These are phyloP conservation scores for Mycocentrospora acerina DNA, from an alignment of 2,329 filamentous ascomycete species.

Conservation along the genomic window DNA sequence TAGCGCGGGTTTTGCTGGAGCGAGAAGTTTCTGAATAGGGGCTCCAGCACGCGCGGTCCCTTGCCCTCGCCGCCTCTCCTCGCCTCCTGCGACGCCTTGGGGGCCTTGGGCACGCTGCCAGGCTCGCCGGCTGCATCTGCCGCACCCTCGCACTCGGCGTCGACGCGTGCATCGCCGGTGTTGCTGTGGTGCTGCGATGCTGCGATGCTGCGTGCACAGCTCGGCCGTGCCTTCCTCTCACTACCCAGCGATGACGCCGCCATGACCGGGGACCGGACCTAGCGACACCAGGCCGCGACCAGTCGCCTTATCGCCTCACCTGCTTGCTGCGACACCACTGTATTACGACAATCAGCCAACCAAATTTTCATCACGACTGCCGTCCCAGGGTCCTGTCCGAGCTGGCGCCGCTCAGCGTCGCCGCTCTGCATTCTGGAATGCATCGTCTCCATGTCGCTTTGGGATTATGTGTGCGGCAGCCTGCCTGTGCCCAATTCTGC, in stretches of 20 bases:
- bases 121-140: constrained; percentile 1
- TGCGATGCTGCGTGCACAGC: not conserved
- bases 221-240: constrained; percentile 4
- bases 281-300: constrained; percentile 12
- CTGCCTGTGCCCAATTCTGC: constrained; percentile 16
- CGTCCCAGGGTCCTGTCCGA: constrained; percentile 2
- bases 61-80: constrained; percentile 13
- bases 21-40: constrained; percentile 35
- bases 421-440: constrained; percentile 22
- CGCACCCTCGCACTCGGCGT: not conserved
- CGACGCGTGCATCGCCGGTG: not conserved
- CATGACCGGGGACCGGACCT: constrained; percentile 15
- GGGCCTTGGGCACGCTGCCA: constrained; percentile 1
- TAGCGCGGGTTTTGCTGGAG: constrained; percentile 31
- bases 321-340: constrained; percentile 17
- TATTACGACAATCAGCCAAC: constrained; percentile 11
- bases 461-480: constrained; percentile 16
- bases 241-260: constrained; percentile 27
- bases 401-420: constrained; percentile 7
- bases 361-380: constrained; percentile 16
- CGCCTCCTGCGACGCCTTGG: constrained; percentile 12
- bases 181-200: constrained; percentile 9
- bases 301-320: constrained; percentile 23
- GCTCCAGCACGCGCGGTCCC: constrained; percentile 15
- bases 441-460: too few relatives aligned